A percentile compares a stretch with the other conserved stretches of the same genome.
Conservation (phyloP, 768 basidiomycete genomes). For the Tricholoma flavovirens region DNA sequence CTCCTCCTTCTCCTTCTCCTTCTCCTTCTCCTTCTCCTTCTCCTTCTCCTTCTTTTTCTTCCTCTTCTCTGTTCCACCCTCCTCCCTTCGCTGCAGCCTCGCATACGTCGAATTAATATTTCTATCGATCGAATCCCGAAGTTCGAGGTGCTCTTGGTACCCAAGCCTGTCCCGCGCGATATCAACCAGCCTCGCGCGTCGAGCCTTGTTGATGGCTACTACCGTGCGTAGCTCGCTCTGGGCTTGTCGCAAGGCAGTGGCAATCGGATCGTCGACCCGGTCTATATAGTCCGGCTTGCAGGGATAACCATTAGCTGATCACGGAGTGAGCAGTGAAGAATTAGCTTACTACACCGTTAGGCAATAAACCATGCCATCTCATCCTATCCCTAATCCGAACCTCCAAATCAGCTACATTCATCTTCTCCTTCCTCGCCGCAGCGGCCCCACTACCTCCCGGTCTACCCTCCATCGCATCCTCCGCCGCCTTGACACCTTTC, state of each 20-base stretch:
- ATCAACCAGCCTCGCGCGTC: conserved; percentile 63
- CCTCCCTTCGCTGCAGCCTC: conserved; percentile 80
- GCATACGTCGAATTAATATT: conserved; percentile 68
- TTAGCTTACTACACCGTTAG: conserved; percentile 56
- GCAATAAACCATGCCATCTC: conserved; percentile 65
- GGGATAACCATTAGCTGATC: not conserved
- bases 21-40: conserved; percentile 7
- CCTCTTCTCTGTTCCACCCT: conserved; percentile 71
- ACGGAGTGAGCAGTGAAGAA: not conserved
- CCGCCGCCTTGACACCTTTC: conserved; percentile 78
- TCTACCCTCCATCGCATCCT: conserved; percentile 80
- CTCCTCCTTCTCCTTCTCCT: too few species aligned
- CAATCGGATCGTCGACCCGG: conserved; percentile 91
- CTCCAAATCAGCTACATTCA: conserved; percentile 79
- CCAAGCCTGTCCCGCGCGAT: conserved; percentile 85
- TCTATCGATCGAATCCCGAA: conserved; percentile 83
- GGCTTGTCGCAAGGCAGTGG: conserved; percentile 82
- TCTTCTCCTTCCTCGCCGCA: conserved; percentile 64
- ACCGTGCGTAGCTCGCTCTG: conserved; percentile 78
- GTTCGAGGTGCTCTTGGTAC: conserved; percentile 85
- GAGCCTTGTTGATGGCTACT: conserved; percentile 75
- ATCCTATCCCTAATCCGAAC: conserved; percentile 69
- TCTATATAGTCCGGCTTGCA: conserved; percentile 65
- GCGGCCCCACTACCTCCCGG: conserved; percentile 78
- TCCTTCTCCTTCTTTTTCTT: conserved; percentile 46